These are phyloP conservation scores for Solanum chiquidenum DNA, from an alignment of 257 asterid species.

Conservation along the genomic window DNA sequence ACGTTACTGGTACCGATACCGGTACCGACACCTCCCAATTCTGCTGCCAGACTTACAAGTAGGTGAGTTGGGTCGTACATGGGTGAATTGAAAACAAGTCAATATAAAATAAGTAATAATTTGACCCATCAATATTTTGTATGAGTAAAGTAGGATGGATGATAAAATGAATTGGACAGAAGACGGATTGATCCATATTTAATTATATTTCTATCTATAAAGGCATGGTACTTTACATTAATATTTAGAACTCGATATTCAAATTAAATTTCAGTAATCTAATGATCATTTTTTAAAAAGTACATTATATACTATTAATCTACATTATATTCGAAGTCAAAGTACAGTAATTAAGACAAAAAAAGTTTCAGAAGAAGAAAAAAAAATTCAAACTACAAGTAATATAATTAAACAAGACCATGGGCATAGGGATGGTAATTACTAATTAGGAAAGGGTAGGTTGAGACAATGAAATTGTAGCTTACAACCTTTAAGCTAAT, in stretches of 20 bases:
- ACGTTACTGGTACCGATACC: no score
- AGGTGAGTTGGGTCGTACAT: not conserved
- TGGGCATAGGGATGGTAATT: not conserved
- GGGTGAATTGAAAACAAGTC: not conserved
- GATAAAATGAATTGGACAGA: not conserved
- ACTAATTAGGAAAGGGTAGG: not conserved
- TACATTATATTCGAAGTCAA: not conserved
- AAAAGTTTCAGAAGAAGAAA: no score
- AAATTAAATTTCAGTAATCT: not conserved
- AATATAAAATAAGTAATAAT: no score
- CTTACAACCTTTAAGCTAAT: not conserved
- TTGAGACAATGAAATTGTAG: not conserved
- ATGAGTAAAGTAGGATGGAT: not conserved
- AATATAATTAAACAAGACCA: not conserved
- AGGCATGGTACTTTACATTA: not conserved
- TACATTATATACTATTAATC: not conserved
- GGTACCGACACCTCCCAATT: no score
- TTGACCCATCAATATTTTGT: no score
- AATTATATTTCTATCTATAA: not conserved
- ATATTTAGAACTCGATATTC: not conserved
- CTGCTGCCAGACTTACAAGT: no score
- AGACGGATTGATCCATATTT: not conserved
- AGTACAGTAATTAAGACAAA: not conserved
- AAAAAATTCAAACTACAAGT: not conserved
- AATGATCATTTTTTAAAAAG: not conserved